phyloP scores from a whole-genome alignment of 192 early-diverging fungal genomes.

The Gigaspora rosea region DNA sequence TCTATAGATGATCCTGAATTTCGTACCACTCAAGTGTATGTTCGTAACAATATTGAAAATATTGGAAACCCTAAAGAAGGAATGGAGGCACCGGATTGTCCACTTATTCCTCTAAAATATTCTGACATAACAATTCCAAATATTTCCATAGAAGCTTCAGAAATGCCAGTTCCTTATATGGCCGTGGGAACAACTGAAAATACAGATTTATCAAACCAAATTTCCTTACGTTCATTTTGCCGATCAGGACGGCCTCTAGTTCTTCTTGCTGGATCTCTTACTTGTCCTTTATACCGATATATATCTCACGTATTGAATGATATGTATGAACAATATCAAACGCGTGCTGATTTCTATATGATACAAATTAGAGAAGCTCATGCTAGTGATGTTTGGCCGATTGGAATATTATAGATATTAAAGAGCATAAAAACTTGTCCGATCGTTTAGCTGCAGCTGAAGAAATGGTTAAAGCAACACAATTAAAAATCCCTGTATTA shows the following conservation, averaged over 20 bases:
- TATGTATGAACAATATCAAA: too few relatives aligned
- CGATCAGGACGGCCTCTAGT: conserved; percentile 15
- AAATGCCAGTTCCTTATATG: neutral
- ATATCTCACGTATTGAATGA: too few relatives aligned
- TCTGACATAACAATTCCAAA: too few relatives aligned
- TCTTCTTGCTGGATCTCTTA: neutral
- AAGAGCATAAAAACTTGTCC: neutral
- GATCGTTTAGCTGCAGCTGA: neutral
- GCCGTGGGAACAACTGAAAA: neutral
- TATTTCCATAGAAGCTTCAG: neutral
- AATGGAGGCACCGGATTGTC: too few relatives aligned
- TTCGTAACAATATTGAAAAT: too few relatives aligned
- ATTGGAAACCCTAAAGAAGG: too few relatives aligned
- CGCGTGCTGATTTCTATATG: too few relatives aligned
- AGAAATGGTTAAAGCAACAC: neutral
- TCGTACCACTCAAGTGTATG: neutral
- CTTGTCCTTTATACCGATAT: too few relatives aligned
- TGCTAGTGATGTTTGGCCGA: too few relatives aligned
- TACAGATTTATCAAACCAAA: neutral
- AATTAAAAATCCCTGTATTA: neutral
- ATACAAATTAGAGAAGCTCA: too few relatives aligned
- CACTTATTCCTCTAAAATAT: too few relatives aligned
- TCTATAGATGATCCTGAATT: conserved; percentile 19
- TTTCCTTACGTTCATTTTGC: conserved; percentile 4
- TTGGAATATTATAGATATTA: neutral